Evolutionary conservation across 2,329 filamentous ascomycete species (phyloP).

Genomic region (Bipolaris bicolor): DNA sequence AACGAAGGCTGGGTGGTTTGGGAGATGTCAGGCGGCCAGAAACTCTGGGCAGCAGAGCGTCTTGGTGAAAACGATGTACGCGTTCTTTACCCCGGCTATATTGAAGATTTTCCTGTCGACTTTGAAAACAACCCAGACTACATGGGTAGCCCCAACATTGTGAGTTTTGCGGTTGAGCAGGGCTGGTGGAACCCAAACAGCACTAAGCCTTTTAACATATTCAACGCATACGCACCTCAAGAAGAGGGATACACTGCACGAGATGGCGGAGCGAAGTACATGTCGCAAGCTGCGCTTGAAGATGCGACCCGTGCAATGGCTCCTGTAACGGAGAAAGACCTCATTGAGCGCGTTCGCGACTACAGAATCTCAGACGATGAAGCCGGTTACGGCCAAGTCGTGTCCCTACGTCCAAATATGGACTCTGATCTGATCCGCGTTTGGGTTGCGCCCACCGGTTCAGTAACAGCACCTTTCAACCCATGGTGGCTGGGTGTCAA

Average conservation of each 20-base stretch:
- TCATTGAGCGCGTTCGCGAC: conserved; percentile 51
- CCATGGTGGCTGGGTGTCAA: conserved; percentile 47
- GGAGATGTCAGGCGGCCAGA: conserved; percentile 44
- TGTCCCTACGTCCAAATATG: conserved; percentile 32
- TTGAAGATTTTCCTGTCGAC: conserved; percentile 45
- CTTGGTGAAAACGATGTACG: conserved; percentile 40
- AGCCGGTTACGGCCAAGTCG: conserved; percentile 47
- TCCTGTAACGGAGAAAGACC: conserved; percentile 58
- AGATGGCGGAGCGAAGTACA: conserved; percentile 47
- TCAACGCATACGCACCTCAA: conserved; percentile 43
- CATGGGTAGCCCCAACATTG: conserved; percentile 44
- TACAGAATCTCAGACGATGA: conserved; percentile 46
- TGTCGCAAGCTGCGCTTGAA: conserved; percentile 47
- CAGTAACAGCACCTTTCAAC: conserved; percentile 44
- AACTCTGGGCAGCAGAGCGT: conserved; percentile 47
- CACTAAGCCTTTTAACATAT: conserved; percentile 46
- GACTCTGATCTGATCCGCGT: conserved; percentile 43
- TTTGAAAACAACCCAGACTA: conserved; percentile 40
- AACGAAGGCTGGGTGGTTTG: conserved; percentile 47
- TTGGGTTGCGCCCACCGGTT: conserved; percentile 45
- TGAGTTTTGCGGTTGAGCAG: conserved; percentile 45
- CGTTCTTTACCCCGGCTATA: conserved; percentile 47
- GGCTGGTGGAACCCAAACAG: conserved; percentile 45
- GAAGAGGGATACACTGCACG: conserved; percentile 38
- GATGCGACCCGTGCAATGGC: conserved; percentile 50